Base-by-base conservation (phyloP, 2,329 filamentous ascomycete species). In the Sclerotinia sclerotiorum region DNA sequence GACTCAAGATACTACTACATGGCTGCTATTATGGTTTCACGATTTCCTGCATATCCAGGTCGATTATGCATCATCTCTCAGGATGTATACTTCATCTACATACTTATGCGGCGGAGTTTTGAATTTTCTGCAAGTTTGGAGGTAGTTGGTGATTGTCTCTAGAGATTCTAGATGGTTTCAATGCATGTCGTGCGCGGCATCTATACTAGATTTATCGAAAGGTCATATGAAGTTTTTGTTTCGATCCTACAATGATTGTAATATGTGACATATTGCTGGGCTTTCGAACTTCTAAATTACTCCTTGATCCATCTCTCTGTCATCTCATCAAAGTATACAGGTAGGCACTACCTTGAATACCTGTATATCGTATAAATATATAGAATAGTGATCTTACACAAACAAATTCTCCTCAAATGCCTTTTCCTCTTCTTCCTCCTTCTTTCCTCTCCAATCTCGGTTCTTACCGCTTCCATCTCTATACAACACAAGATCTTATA, bases 1-100 rank as follows among this genome's bases (percentile, higher is more conserved):
- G 60, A 62, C 29, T 51, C 29, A 39, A 51, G 46, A 63, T 42
- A 21, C 32, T 27, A 58, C 55, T 21, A 51, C 32, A 63, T 51
- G 46, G 32, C 48, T 63, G 29, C 51, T 51, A 39, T 42, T 27
- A 63, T 39, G 46, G n/a, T 51, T 51, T 42, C 39, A 51, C 3
- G 60, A 27, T 27, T 51, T 39, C 13, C 46, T 39, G 46, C 21
- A 51, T 63, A 39, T 5, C 32, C 21, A 51, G 32, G 27, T 63
- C 15, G 15, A 51, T 63, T 19, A 51, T 51, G 15, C 2, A 35
- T 27, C n/a, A 63, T 63, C 8, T 27, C n/a, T 27, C 8, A 42
- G 5, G 21, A 19, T 7, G n/a, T 15, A 8, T 51, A 13, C 17
- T 39, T 52, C 27, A 62, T 51, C 58, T 51, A 49, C 15, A 29